phyloP scores from a whole-genome alignment of 2,329 filamentous ascomycete species.

The Colletotrichum aenigma region DNA sequence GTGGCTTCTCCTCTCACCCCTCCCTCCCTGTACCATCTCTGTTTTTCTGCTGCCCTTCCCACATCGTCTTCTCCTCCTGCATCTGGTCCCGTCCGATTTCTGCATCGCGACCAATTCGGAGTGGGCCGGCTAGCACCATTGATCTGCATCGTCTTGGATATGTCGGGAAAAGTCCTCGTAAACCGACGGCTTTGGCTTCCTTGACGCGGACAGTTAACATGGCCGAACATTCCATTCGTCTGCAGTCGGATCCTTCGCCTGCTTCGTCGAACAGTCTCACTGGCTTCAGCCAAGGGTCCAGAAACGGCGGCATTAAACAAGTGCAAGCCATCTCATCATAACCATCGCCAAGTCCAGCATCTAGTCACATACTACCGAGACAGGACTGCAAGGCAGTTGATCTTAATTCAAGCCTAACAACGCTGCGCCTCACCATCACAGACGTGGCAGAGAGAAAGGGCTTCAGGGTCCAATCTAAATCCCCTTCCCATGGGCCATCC shows the following conservation, averaged over 20 bases:
- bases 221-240: neutral
- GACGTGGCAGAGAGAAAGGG: neutral
- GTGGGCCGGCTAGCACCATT: constrained; percentile 2
- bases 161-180: constrained; percentile 12
- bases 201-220: neutral
- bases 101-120: constrained; percentile 1
- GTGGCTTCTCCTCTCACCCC: neutral
- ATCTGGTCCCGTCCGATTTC: neutral
- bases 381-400: neutral
- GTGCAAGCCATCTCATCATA: neutral
- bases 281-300: neutral
- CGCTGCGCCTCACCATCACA: neutral
- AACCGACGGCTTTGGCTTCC: constrained; percentile 4
- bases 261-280: neutral
- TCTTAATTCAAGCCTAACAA: neutral
- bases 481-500: neutral
- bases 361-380: neutral
- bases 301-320: neutral
- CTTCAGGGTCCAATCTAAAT: constrained; percentile 4
- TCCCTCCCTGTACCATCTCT: neutral
- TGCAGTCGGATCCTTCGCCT: neutral
- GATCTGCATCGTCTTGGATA: constrained; percentile 2
- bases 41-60: neutral
- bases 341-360: neutral
- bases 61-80: neutral